phyloP scores from a whole-genome alignment of 2,329 filamentous ascomycete genomes.

The Blastomyces emzantsi region DNA sequence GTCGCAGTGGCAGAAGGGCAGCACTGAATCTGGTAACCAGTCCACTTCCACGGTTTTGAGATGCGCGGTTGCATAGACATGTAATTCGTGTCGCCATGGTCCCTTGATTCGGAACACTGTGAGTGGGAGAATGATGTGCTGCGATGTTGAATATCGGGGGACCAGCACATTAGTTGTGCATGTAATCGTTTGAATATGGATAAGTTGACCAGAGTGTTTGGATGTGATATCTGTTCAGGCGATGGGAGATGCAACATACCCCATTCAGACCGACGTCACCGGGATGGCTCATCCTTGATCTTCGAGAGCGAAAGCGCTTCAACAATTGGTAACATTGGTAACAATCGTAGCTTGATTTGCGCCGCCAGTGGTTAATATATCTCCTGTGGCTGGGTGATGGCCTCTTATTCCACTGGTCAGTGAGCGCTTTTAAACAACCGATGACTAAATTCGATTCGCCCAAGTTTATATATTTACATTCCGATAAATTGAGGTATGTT shows the following conservation, averaged over 20 bases:
- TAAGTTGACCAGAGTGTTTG: neutral
- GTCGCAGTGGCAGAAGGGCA: constrained; percentile 45
- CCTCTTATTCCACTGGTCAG: neutral
- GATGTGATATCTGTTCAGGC: neutral
- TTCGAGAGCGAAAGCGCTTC: neutral
- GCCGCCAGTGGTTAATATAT: too few species aligned
- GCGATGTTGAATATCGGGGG: neutral
- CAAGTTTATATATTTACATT: neutral
- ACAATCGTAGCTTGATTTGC: neutral
- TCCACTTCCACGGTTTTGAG: constrained; percentile 21
- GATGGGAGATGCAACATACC: too few species aligned
- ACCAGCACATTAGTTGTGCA: neutral
- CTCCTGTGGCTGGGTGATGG: neutral
- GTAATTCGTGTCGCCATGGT: constrained; percentile 17
- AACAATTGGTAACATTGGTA: neutral
- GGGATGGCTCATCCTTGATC: neutral
- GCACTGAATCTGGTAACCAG: constrained; percentile 11
- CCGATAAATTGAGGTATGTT: neutral
- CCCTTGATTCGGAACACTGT: neutral
- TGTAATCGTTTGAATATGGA: neutral
- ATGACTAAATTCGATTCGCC: neutral
- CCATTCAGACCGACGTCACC: neutral
- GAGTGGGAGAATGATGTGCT: neutral
- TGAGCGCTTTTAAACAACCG: neutral
- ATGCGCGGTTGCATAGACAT: constrained; percentile 25